phyloP scores from a whole-genome alignment of 257 asterid genomes.

The Lavandula angustifolia region DNA sequence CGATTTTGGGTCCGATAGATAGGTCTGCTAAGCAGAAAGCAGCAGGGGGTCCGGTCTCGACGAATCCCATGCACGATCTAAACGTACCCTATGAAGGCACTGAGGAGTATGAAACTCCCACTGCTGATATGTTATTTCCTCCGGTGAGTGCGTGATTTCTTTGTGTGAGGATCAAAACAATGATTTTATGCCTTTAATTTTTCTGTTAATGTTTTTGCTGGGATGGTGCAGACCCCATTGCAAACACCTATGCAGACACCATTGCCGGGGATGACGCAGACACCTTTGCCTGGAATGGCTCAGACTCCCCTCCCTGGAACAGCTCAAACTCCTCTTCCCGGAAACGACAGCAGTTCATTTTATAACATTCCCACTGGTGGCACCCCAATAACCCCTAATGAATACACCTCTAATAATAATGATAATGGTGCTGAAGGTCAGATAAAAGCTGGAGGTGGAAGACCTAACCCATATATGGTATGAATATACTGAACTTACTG shows the following conservation, averaged over 20 bases:
- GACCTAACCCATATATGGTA: constrained; percentile 86
- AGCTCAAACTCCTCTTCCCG: constrained; percentile 73
- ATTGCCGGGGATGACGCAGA: constrained; percentile 67
- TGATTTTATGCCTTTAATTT: background rate
- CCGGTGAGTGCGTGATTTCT: constrained; percentile 56
- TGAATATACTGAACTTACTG: constrained; percentile 23
- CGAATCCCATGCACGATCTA: constrained; percentile 80
- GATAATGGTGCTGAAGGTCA: constrained; percentile 58
- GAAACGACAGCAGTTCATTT: constrained; percentile 65
- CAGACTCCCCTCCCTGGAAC: constrained; percentile 81
- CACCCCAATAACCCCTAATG: constrained; percentile 82
- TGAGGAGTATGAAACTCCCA: constrained; percentile 98
- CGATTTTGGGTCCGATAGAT: constrained; percentile 73
- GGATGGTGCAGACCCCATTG: constrained; percentile 55
- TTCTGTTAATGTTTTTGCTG: constrained; percentile 1
- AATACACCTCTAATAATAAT: constrained; percentile 52
- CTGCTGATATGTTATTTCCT: constrained; percentile 90
- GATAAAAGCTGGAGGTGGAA: constrained; percentile 56
- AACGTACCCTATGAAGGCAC: constrained; percentile 93
- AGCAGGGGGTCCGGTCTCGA: constrained; percentile 63
- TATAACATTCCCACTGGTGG: constrained; percentile 81
- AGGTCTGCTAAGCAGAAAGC: constrained; percentile 57
- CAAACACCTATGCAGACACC: constrained; percentile 78
- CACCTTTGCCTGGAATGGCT: constrained; percentile 77
- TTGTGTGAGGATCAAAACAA: background rate